Base-by-base conservation (phyloP, 371 early-diverging fungal species). In the Saksenaea oblongispora region DNA sequence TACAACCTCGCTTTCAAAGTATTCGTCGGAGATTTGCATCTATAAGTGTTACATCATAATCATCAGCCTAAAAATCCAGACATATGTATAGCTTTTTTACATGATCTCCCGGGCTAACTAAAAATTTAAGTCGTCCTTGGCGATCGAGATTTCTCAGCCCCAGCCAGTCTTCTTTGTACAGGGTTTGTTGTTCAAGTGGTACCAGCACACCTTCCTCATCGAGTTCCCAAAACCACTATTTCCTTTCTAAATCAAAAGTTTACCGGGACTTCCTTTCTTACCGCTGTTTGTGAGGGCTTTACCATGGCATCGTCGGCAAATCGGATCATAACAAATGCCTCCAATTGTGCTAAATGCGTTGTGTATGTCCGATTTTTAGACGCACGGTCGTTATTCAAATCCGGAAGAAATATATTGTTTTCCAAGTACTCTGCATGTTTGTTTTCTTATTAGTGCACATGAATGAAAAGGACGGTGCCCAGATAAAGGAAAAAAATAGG, bases 301-400 rank as follows among this genome's bases (percentile, higher is more conserved):
- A 96, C 87, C 73, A 89, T 92, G 17, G 75, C 67, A 65, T 97
- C 98, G 9, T 92, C 74, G 39, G 71, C 73, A 67, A 96, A 96
- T 69, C 82, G 74, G 44, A 95, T 83, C 82, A 96, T 71, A 13
- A 95, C 91, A 62, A 96, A 72, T 54, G 75, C 78, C 22, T 94
- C 85, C 27, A 98, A 74, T 9, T 73, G 61, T 1, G 59, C 18
- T 27, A 97, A 61, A 9, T 86, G 79, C 4, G 75, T 58, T 13
- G 71, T 72, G 63, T 94, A 96, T 0, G 71, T 82, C 22, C 44
- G 35, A 63, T 90, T 89, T 39, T 79, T 76, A 36, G 54, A 31
- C 34, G 10, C 17, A 28, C 62, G 62, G 67, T 97, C 96, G 72
- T 94, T 91, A 73, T 98, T 98, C 55, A 96, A 74, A 56, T 90